Evolutionary conservation across 805 yeast species (phyloP), one percentile per base, ranked within the genome.

Genomic region (Kluyveromyces siamensis): DNA sequence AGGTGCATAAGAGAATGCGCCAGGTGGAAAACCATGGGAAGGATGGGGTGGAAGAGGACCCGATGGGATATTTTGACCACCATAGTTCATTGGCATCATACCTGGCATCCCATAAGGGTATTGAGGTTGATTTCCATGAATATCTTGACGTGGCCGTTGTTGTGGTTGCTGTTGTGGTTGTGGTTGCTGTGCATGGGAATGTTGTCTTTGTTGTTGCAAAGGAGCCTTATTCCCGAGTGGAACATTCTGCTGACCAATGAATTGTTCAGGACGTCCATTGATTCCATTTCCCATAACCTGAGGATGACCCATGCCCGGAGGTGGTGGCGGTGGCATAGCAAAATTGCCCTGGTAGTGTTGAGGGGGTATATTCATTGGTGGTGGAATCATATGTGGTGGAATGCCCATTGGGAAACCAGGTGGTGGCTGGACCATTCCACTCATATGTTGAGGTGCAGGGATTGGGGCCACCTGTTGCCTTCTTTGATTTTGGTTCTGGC

Each of bases 271-370:
- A 17, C 19, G 36, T 11, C 45, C 45, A 13, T 30, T 30, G 14
- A 16, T 19, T 6, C 39, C 27, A 16, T 35, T 43, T 14, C 39
- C 36, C 27, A 33, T 16, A 7, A 43, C 16, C 8, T 18, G 45
- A 14, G 25, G 45, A 14, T 43, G 45, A 2, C 54, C 50, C 44
- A 57, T 53, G 19, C 58, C 56, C 17, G 61, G 61, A 27, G 62
- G 65, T 50, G 57, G 51, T 25, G 68, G 66, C 27, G 67, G 66
- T 27, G 60, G 59, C 56, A 56, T 57, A 16, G 39, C 44, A 33
- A 25, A 41, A 14, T 33, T 33, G 5, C 44, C 44, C 36, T 50
- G 52, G 41, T 51, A 53, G 10, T 57, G 59, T 39, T 57, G 55
- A 14, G 56, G 58, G 35, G 56, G 56, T 40, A 39, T 46, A 18